Conservation (phyloP, 1,284 basidiomycete species). For the Pseudozyma flocculosa region DNA sequence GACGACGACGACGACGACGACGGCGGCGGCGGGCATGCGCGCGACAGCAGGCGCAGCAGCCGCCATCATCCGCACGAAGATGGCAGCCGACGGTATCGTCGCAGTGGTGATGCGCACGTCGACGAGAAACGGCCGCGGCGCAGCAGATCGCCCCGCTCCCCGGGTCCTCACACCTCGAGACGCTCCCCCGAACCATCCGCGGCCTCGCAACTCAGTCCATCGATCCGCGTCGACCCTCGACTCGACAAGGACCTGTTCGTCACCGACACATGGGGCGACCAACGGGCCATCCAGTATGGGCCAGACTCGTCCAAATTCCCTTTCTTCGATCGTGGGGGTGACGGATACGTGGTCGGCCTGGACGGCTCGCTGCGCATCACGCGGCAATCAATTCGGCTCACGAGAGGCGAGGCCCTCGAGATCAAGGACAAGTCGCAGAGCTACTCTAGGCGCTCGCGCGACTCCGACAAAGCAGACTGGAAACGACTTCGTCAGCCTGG, state of each 20-base stretch:
- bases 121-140: too few species aligned
- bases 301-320: constrained; percentile 13
- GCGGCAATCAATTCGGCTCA: not conserved
- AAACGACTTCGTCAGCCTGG: not conserved
- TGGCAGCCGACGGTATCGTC: too few species aligned
- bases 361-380: not conserved
- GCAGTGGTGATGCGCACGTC: too few species aligned
- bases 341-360: not conserved
- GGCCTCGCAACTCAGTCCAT: too few species aligned
- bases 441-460: not conserved
- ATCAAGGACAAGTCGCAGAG: not conserved
- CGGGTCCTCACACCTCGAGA: too few species aligned
- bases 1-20: too few species aligned
- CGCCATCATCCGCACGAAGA: too few species aligned
- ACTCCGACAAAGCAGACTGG: not conserved
- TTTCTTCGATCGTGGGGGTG: not conserved
- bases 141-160: too few species aligned
- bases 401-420: not conserved
- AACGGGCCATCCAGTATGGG: constrained; percentile 8
- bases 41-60: too few species aligned
- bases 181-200: too few species aligned
- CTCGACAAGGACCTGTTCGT: constrained; percentile 10
- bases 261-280: constrained; percentile 18
- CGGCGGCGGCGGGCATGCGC: too few species aligned
- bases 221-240: too few species aligned